phyloP scores from a whole-genome alignment of 192 early-diverging fungal genomes.

The Backusella mclennaniae region DNA sequence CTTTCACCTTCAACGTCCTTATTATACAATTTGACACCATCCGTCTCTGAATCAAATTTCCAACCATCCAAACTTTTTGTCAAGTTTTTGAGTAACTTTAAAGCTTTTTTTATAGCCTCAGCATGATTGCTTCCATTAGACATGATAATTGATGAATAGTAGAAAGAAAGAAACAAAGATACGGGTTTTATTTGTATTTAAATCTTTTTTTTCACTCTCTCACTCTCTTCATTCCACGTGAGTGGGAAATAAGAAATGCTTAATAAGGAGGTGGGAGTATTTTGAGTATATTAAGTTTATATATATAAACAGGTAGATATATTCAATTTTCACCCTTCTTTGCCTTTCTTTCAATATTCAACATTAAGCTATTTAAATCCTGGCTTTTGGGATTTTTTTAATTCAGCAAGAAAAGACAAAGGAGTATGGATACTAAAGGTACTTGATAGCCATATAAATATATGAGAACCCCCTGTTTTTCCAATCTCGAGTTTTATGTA shows the following conservation, averaged over 20 bases:
- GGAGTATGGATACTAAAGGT: not conserved
- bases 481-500: not conserved
- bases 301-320: not conserved
- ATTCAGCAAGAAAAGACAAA: not conserved
- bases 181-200: not conserved
- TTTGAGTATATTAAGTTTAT: not conserved
- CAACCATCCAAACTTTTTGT: constrained; percentile 41
- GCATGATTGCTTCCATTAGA: not conserved
- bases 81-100: constrained; percentile 46
- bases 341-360: too few relatives aligned
- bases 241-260: not conserved
- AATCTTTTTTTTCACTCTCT: not conserved
- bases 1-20: constrained; percentile 36
- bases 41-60: constrained; percentile 41
- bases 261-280: not conserved
- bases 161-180: not conserved
- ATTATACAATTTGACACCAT: constrained; percentile 48
- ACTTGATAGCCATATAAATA: not conserved
- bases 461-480: not conserved
- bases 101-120: not conserved
- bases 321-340: too few relatives aligned
- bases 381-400: not conserved
- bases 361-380: not conserved
- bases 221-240: not conserved
- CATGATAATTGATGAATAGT: not conserved